Percentiles rank a stretch among this genome's conserved stretches.
These are phyloP conservation scores for Melaleuca alternifolia DNA, from an alignment of 345 rosid genomes.

Conservation along the genomic window DNA sequence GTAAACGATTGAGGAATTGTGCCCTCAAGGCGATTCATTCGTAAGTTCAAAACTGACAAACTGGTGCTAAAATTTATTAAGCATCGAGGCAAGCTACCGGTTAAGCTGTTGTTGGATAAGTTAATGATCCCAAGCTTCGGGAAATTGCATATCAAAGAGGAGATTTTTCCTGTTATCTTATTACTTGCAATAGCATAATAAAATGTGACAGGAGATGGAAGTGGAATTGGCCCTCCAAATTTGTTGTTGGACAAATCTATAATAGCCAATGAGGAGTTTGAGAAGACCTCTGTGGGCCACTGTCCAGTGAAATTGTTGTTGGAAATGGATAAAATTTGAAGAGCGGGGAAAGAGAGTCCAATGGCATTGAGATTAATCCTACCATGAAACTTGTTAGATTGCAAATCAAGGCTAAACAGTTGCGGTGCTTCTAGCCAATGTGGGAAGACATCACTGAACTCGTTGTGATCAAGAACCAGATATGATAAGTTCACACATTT, in stretches of 20 bases:
- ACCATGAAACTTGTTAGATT: neutral
- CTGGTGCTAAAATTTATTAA: too few species aligned
- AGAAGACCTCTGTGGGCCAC: too few species aligned
- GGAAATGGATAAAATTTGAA: too few species aligned
- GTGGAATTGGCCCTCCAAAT: neutral
- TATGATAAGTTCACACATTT: neutral
- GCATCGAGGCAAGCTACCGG: accelerated
- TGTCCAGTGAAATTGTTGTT: too few species aligned
- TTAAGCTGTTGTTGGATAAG: neutral
- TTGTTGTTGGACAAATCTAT: too few species aligned
- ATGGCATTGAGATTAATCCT: too few species aligned
- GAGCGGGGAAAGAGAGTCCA: too few species aligned
- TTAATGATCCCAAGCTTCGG: accelerated
- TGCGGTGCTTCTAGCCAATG: too few species aligned
- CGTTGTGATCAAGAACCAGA: accelerated
- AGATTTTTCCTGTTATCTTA: neutral
- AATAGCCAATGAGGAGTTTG: too few species aligned
- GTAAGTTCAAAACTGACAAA: too few species aligned
- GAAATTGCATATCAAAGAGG: neutral
- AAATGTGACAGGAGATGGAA: neutral
- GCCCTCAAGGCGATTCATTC: neutral
- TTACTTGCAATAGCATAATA: neutral
- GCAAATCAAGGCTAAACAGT: too few species aligned
- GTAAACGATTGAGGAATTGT: neutral
- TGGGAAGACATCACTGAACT: neutral